phyloP scores from a whole-genome alignment of 306 rosid genomes.

The Cercis canadensis region DNA sequence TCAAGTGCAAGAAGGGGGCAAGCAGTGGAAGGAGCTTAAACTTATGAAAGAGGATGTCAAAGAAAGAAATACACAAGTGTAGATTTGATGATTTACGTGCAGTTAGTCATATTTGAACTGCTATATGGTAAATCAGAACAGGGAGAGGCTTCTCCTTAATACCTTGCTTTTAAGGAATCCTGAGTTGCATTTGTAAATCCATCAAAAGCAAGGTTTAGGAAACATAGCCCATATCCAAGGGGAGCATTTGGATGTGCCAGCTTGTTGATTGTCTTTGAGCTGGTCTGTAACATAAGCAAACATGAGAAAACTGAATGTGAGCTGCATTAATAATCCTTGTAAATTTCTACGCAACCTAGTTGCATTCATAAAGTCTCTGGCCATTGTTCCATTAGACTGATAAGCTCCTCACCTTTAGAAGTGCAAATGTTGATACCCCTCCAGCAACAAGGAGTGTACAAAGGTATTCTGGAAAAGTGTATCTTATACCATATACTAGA shows the following conservation, averaged over 20 bases:
- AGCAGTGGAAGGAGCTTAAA: not conserved
- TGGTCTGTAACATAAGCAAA: constrained; percentile 65
- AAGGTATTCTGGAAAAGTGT: constrained; percentile 78
- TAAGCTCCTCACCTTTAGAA: constrained; percentile 70
- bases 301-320: constrained; percentile 4
- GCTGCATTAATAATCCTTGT: not conserved
- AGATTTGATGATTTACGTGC: constrained; percentile 19
- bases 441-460: constrained; percentile 97
- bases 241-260: constrained; percentile 97
- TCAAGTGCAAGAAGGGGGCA: not conserved
- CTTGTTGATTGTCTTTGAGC: constrained; percentile 90
- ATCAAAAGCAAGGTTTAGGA: constrained; percentile 94
- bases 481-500: constrained; percentile 80
- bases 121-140: constrained; percentile 10
- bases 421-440: constrained; percentile 92
- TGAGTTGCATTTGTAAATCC: constrained; percentile 99
- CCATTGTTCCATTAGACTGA: not conserved
- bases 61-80: not conserved
- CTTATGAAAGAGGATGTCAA: not conserved
- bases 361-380: not conserved
- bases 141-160: constrained; percentile 21
- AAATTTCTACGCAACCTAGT: constrained; percentile 1
- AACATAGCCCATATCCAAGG: constrained; percentile 93
- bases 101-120: constrained; percentile 21
- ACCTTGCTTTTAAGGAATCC: constrained; percentile 90